Base-by-base conservation (phyloP, 352 stramenopile species). In the Phytophthora litchii region DNA sequence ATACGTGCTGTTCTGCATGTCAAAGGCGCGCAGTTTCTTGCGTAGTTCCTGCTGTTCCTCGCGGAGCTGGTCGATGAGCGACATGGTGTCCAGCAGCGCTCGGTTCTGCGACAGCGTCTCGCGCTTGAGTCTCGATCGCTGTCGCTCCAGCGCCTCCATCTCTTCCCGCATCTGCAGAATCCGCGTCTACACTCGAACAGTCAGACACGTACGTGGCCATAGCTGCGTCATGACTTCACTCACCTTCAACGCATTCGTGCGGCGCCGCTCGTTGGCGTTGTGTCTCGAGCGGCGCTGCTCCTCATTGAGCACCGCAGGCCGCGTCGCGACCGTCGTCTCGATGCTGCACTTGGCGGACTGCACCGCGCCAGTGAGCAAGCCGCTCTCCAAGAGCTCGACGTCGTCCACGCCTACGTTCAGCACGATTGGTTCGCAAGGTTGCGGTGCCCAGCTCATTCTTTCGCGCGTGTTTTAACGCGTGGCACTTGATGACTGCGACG, bases 181-280 rank as follows among this genome's bases (percentile, higher is more conserved):
- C 16, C 74, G 76, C 36, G 67, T 76, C 68, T 78, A 16, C 11
- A 20, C 9, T 43, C 27, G 31, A 40, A 2, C 31, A 51, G 12
- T 17, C 19, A 31, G 20, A 38, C 27, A 37, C 27, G 20, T 27
- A 37, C 27, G 20, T 27, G 16, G 38, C 23, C 38, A 44, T 17
- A 35, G 25, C 16, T 4, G 31, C 21, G 17, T 38, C 14, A 37
- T 29, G 31, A 13, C 36, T 40, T 31, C 41, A 61, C 47, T 43
- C 34, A 74, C 66, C 50, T 77, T 83, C 25, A 83, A 56, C 36
- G 76, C 76, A 32, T 83, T 81, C 14, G 73, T 86, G 53, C 81
- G 81, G 25, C 66, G 61, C 10, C 81, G 70, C 45, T 91, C 81
- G 36, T 85, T 89, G 19, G 71, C 70, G 40, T 91, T 91, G 61